These are phyloP conservation scores for Fusarium stilboides DNA, from an alignment of 2,329 filamentous ascomycete species.

Conservation along the genomic window DNA sequence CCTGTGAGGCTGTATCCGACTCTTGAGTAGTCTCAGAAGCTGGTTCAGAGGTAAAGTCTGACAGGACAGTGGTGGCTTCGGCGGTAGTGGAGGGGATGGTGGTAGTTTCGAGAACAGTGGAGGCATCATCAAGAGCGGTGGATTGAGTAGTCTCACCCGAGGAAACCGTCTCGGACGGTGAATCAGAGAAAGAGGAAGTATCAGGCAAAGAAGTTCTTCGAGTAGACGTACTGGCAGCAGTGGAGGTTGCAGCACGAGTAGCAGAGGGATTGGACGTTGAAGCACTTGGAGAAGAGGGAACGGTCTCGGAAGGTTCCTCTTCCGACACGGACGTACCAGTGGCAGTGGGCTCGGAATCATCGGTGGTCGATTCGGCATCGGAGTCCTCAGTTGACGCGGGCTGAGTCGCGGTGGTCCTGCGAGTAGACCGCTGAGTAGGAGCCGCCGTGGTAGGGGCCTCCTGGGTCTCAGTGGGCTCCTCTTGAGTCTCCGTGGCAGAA, in stretches of 20 bases:
- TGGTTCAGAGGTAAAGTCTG: conserved; percentile 29
- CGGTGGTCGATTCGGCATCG: conserved; percentile 37
- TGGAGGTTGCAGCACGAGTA: conserved; percentile 44
- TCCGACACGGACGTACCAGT: conserved; percentile 51
- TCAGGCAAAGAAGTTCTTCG: conserved; percentile 49
- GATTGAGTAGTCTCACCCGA: conserved; percentile 45
- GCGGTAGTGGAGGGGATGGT: conserved; percentile 24
- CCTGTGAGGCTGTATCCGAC: conserved; percentile 32
- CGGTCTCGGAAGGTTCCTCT: conserved; percentile 47
- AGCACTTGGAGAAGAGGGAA: conserved; percentile 50
- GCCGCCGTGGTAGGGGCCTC: conserved; percentile 30
- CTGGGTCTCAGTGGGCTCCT: conserved; percentile 27
- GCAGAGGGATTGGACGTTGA: conserved; percentile 49
- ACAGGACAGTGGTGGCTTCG: conserved; percentile 17
- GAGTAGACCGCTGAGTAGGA: conserved; percentile 28
- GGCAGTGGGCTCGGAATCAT: conserved; percentile 49
- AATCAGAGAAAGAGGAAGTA: conserved; percentile 50
- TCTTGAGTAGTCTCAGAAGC: conserved; percentile 24
- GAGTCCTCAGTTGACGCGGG: conserved; percentile 31
- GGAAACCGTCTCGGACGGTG: conserved; percentile 48
- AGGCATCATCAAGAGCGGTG: conserved; percentile 36
- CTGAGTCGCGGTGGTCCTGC: conserved; percentile 24
- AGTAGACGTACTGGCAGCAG: conserved; percentile 54
- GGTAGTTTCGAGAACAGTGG: conserved; percentile 34
- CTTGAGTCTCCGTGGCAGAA: conserved; percentile 31